phyloP scores from a whole-genome alignment of 495 filamentous ascomycete species.

The Monascus purpureus region DNA sequence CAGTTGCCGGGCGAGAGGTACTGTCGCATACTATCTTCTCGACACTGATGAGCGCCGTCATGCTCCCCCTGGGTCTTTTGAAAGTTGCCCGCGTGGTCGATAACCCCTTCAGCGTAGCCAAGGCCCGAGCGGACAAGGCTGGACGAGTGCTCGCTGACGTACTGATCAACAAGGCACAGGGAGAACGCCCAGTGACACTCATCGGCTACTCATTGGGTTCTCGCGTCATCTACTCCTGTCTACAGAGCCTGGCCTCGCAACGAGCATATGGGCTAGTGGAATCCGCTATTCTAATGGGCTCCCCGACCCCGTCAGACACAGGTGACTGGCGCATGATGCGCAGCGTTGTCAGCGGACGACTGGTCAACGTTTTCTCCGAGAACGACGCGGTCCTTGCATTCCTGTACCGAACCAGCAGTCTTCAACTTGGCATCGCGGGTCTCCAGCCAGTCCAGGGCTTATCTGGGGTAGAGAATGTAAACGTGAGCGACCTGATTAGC shows the following conservation, averaged over 20 bases:
- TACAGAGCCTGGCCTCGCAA: slow-evolving; percentile 60
- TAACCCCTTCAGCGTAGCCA: slow-evolving; percentile 78
- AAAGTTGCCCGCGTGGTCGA: slow-evolving; percentile 74
- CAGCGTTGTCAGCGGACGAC: slow-evolving; percentile 54
- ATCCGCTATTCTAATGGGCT: slow-evolving; percentile 69
- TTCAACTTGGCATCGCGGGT: slow-evolving; percentile 66
- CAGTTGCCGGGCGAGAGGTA: slow-evolving; percentile 62
- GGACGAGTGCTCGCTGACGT: slow-evolving; percentile 77
- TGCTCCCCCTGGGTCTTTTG: slow-evolving; percentile 66
- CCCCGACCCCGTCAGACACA: slow-evolving; percentile 55
- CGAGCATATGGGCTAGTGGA: slow-evolving; percentile 79
- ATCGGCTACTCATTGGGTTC: slow-evolving; percentile 89
- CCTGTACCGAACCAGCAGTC: slow-evolving; percentile 60
- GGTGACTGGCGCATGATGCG: slow-evolving; percentile 55
- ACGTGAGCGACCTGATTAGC: slow-evolving; percentile 56
- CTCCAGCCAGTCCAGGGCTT: slow-evolving; percentile 51
- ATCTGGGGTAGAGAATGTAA: slow-evolving; percentile 58
- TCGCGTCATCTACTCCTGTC: slow-evolving; percentile 71
- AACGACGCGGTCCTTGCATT: slow-evolving; percentile 70
- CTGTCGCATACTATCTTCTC: slow-evolving; percentile 65
- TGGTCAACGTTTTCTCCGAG: slow-evolving; percentile 65
- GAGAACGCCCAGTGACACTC: slow-evolving; percentile 75
- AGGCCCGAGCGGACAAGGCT: slow-evolving; percentile 72
- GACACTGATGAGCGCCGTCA: slow-evolving; percentile 48
- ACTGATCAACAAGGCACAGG: slow-evolving; percentile 74